Base-by-base conservation (phyloP, 2,329 filamentous ascomycete genomes). In the Hymenoscyphus occultus region DNA sequence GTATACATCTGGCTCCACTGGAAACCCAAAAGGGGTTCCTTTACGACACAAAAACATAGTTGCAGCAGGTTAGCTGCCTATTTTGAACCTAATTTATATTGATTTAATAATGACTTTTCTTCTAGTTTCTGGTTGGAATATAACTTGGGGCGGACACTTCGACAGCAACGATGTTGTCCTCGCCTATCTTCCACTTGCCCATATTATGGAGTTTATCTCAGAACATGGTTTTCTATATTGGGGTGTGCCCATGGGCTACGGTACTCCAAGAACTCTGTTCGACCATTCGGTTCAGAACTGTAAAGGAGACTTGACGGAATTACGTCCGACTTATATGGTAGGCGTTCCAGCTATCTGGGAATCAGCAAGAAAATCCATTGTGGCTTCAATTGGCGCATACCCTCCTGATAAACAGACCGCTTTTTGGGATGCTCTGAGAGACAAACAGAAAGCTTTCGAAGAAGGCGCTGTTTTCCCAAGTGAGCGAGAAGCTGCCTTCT, bases 281-380 rank as follows among this genome's bases (percentile, higher is more conserved):
- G 93, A 98, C 75, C 79, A 81, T 2, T 95, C 91, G 19, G 90
- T 97, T 79, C 88, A 88, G 70, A 94, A 97, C 79, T 97, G 91
- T 80, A 86, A 88, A 71, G 94, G 95, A 71, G 95, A 99, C 73
- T 97, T 99, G 79, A 90, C 91, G 66, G 93, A 97, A 75, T 90
- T 97, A 76, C 85, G 85, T 71, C 95, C 95, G 0, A 95, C 93
- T 0, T 85, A 97, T 74, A 85, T 99, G 75, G 90, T 97, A 45
- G 95, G 95, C 76, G 95, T 99, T 5, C 95, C 95, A 1, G 93
- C 96, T 64, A 90, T 98, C 40, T 99, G 94, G 93, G 95, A 98
- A 80, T 93, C 92, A 0, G 90, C 98, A 73, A 93, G 92, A 82
- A 99, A 99, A 82, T 51, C 6, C n/a, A 60, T 51, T 22, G 12